Base-by-base conservation (phyloP, 2,329 filamentous ascomycete genomes). In the Fusarium xyrophilum region DNA sequence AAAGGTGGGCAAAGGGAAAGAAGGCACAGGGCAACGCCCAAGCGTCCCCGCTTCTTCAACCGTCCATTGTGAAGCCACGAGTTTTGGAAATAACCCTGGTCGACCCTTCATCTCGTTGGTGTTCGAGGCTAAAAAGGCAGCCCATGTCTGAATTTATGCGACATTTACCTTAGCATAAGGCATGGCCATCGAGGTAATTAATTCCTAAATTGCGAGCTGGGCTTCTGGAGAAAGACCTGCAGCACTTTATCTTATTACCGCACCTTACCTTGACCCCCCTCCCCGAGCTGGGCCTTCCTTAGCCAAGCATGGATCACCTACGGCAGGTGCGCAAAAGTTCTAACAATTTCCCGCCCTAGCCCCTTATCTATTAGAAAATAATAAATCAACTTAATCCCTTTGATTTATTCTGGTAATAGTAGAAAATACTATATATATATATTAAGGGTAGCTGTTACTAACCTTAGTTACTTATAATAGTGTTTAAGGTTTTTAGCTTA, bases 81-180 rank as follows among this genome's bases (percentile, higher is more conserved):
- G 62, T 65, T 65, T 65, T 65, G 47, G 54, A 65, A 53, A 65
- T 23, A 65, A 50, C 47, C 62, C 62, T 43, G 55, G 65, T 50
- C 65, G 54, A 68, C 65, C 65, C 65, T 68, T 68, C 66, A 69
- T 69, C 62, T 69, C 66, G 65, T 68, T 68, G 63, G 47, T 66
- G 65, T 69, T 68, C 60, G 65, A 68, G 65, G 65, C 64, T 67
- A 67, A 67, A 53, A 55, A 32, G 39, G 47, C 46, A 65, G 60
- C 54, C 64, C 54, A 60, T 56, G 60, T 51, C 56, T 52, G 51
- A 38, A 43, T 53, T 62, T 62, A 50, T 60, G 63, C 62, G 59
- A 65, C 63, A 62, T 65, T 43, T 66, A 62, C 33, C 39, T 53
- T 48, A 35, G 46, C 30, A 48, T 35, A 30, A 27, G 35, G 36